Conservation (phyloP, 164 flowering plant species). For the Platanus orientalis region DNA sequence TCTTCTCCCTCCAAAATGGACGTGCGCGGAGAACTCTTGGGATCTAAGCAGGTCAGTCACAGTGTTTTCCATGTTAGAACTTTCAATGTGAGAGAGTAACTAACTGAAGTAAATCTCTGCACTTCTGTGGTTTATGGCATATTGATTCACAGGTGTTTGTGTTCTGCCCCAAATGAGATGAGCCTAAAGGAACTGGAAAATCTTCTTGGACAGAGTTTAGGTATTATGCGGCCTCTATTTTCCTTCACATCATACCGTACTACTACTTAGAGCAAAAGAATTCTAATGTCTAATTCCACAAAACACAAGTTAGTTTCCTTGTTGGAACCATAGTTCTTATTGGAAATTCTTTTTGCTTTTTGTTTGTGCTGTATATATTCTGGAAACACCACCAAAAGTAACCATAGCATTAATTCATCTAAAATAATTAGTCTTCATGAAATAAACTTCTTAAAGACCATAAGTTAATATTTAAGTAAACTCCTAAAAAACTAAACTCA, state of each 20-base stretch:
- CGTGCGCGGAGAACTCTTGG: constrained; percentile 80
- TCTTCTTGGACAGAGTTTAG: constrained; percentile 43
- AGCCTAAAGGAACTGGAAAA: constrained; percentile 52
- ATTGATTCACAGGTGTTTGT: constrained; percentile 53
- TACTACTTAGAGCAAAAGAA: no score
- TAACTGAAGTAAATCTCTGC: background rate
- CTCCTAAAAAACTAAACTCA: no score
- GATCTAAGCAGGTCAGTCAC: constrained; percentile 56
- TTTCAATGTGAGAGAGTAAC: background rate
- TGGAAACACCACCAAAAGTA: no score
- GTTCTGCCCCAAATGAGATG: constrained; percentile 75
- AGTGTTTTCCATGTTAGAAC: background rate
- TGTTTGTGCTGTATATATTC: no score
- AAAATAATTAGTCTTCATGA: no score
- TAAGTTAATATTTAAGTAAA: no score
- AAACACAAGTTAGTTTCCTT: no score
- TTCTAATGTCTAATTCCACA: no score
- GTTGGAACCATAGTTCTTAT: no score
- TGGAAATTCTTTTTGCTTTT: no score
- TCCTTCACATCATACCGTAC: background rate
- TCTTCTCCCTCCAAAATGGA: constrained; percentile 82
- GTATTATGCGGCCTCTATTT: constrained; percentile 29
- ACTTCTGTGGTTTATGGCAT: constrained; percentile 7
- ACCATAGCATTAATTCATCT: no score
- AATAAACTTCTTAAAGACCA: no score